Percentiles rank a stretch among this genome's conserved stretches.
Evolutionary conservation across 2,329 filamentous ascomycete species (phyloP).

Genomic region (Fusarium luffae): DNA sequence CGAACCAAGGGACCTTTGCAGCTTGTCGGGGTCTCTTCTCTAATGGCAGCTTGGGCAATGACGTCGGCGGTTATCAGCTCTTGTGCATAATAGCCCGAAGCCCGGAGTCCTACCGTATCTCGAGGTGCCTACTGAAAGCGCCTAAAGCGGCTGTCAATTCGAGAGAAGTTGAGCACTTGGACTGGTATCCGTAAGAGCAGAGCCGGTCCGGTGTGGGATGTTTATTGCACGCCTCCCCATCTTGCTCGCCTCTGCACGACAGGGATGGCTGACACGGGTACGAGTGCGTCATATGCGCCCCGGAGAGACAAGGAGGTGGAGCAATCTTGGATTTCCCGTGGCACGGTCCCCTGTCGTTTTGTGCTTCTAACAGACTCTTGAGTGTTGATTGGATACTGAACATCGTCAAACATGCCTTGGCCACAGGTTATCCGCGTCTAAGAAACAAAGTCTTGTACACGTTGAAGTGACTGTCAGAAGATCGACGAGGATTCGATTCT

Average conservation of each 20-base stretch:
- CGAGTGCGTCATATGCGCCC: constrained; percentile 47
- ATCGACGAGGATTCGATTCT: constrained; percentile 30
- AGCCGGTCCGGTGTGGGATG: constrained; percentile 41
- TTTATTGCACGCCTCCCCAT: constrained; percentile 34
- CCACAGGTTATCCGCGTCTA: constrained; percentile 15
- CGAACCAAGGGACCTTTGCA: constrained; percentile 32
- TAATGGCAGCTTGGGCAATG: not conserved
- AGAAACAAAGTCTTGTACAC: constrained; percentile 34
- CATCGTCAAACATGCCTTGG: constrained; percentile 22
- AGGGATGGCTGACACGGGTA: constrained; percentile 42
- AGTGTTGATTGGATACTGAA: constrained; percentile 23
- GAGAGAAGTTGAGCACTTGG: not conserved
- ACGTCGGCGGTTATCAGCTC: not conserved
- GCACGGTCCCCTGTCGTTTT: constrained; percentile 34
- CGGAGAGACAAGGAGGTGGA: constrained; percentile 37
- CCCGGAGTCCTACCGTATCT: constrained; percentile 1
- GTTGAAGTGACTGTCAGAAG: constrained; percentile 26
- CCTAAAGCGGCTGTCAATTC: constrained; percentile 35
- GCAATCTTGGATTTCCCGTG: constrained; percentile 35
- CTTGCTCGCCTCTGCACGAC: constrained; percentile 39
- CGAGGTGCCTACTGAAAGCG: constrained; percentile 12
- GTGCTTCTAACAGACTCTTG: constrained; percentile 40
- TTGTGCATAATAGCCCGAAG: not conserved
- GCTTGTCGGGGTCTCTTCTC: not conserved
- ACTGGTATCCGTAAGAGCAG: not conserved